Conservation (phyloP, 106 monocot genomes). For the Apostasia ramifera region DNA sequence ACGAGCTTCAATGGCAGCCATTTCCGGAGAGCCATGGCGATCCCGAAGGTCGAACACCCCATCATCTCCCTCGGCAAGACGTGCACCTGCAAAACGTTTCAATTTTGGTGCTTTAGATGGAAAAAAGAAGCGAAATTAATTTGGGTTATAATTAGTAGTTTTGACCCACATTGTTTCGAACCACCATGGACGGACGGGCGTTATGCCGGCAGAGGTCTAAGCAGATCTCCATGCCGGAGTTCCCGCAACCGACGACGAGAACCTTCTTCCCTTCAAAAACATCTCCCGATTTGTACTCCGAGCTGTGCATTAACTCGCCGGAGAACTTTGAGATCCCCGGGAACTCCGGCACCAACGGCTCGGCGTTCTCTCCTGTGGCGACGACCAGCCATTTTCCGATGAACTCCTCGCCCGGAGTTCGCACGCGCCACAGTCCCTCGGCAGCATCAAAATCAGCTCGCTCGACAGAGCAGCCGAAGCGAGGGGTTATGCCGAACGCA, state of each 20-base stretch:
- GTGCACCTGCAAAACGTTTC: conserved; percentile 52
- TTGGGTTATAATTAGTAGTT: not conserved
- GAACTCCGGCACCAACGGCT: conserved; percentile 50
- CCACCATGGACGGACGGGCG: conserved; percentile 65
- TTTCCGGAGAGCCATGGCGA: conserved; percentile 75
- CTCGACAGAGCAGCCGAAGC: conserved; percentile 38
- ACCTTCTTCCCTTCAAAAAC: conserved; percentile 58
- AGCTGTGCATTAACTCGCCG: conserved; percentile 60
- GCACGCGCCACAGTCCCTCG: conserved; percentile 40
- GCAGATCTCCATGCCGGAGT: conserved; percentile 93
- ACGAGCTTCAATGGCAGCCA: conserved; percentile 71
- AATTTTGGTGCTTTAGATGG: not conserved
- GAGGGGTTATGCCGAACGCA: conserved; percentile 37
- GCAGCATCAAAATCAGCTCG: conserved; percentile 39
- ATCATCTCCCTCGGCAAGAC: conserved; percentile 83
- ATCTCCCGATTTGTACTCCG: conserved; percentile 48
- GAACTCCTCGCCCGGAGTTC: conserved; percentile 20
- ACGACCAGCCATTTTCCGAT: conserved; percentile 70
- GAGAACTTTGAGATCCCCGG: conserved; percentile 37
- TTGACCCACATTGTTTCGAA: conserved; percentile 56
- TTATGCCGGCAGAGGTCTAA: conserved; percentile 76
- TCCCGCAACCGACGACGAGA: conserved; percentile 83
- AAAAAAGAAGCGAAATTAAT: not conserved
- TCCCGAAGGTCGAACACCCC: conserved; percentile 74
- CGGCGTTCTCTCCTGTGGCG: conserved; percentile 91